Base-by-base conservation (phyloP, 1,284 basidiomycete genomes). In the Calocybe gambosa region DNA sequence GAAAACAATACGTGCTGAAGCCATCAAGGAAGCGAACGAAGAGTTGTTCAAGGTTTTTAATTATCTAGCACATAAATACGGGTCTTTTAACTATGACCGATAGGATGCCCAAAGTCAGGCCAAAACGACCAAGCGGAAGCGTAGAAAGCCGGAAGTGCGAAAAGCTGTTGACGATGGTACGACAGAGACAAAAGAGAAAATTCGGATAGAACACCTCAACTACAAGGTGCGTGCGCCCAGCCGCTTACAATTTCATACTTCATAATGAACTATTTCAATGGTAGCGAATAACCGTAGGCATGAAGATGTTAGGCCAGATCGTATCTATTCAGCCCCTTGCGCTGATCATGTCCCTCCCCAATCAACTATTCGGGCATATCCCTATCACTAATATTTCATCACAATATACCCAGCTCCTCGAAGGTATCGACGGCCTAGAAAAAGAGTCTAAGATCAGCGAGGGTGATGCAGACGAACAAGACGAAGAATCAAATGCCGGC, bases 321-420 rank as follows among this genome's bases (percentile, higher is more conserved):
- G 77, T 92, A 55, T 83, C 88, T 12, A 78, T 99, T 39, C 82
- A 93, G 52, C 91, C 95, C 2, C 80, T 99, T 19, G 90, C 91
- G 39, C 77, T 99, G 36, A 80, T 99, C 47, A 73, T 99, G 19
- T 97, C 94, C 5, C 75, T 99, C 18, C 95, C 96, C 18, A 91
- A 94, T 62, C 95, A 99, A 69, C 80, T 99, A 35, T 80, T 93
- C 53, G 96, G 82, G 3, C 94, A 99, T 66, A 77, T 99, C 20
- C 95, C 96, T 8, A 93, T 99, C 57, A 98, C 94, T 26, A 85
- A 94, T 64, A 80, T 99, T 50, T 93, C 93, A n/a, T 68, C 78
- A 12, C 82, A 89, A 55, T 78, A 95, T 51, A 98, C 94, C 2
- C 58, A 71, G 19, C 71, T 78, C 13, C 74, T 91, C 21, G 87